A percentile compares a stretch with the other conserved stretches of the same genome.
phyloP scores from a whole-genome alignment of 2,329 filamentous ascomycete genomes.

The Nemania sp. region DNA sequence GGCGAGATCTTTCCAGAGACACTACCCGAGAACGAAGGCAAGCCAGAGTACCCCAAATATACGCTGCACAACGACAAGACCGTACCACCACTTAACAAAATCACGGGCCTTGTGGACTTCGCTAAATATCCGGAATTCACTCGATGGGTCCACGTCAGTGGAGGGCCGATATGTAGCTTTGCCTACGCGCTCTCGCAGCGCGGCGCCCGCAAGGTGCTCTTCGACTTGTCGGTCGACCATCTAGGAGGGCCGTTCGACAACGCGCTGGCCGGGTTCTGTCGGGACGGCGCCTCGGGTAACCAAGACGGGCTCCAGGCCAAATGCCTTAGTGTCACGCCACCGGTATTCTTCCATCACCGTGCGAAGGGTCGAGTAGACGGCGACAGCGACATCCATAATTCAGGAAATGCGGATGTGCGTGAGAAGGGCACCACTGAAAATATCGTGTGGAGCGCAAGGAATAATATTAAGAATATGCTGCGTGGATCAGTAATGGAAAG shows the following conservation, averaged over 20 bases:
- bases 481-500: constrained; percentile 47
- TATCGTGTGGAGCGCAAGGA: constrained; percentile 52
- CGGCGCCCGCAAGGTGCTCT: constrained; percentile 48
- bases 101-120: constrained; percentile 50
- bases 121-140: constrained; percentile 44
- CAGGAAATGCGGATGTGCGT: constrained; percentile 22
- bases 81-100: constrained; percentile 46
- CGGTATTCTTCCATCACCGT: constrained; percentile 52
- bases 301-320: constrained; percentile 33
- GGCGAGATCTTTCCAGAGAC: constrained; percentile 49
- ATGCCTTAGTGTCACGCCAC: constrained; percentile 52
- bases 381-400: constrained; percentile 51
- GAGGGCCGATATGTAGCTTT: constrained; percentile 49
- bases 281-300: constrained; percentile 44
- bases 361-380: constrained; percentile 22
- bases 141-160: constrained; percentile 46
- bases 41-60: constrained; percentile 11
- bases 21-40: constrained; percentile 44
- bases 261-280: constrained; percentile 50
- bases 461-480: constrained; percentile 52
- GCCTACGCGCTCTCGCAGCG: constrained; percentile 50
- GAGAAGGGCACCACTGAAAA: constrained; percentile 52
- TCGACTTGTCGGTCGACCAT: constrained; percentile 49
- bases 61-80: not conserved
- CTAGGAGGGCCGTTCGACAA: constrained; percentile 51